Evolutionary conservation across 1,139 yeast species (phyloP).

Genomic region (Geotrichum histeridarum): DNA sequence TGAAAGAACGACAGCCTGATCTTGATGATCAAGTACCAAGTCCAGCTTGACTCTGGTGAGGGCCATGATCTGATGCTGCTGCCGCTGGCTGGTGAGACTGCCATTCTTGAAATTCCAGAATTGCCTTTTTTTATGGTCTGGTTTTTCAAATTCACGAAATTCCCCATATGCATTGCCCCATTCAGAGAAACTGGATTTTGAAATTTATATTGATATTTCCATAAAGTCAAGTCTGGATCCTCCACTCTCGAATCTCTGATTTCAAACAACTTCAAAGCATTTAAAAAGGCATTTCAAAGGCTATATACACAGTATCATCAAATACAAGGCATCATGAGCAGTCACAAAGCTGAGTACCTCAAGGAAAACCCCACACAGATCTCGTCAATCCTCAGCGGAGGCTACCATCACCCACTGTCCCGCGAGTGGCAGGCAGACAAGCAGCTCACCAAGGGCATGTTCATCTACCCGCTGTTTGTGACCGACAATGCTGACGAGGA

Average conservation of each 20-base stretch:
- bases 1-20: too few species aligned
- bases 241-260: too few species aligned
- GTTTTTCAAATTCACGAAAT: not conserved
- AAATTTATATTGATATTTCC: too few species aligned
- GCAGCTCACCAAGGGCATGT: conserved; percentile 75
- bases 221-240: too few species aligned
- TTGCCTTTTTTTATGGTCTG: not conserved
- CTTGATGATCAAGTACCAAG: too few species aligned
- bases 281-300: not conserved
- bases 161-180: too few species aligned
- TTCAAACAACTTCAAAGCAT: not conserved
- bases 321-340: not conserved
- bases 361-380: conserved; percentile 49
- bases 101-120: not conserved
- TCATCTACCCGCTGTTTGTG: conserved; percentile 86
- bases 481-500: conserved; percentile 82
- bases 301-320: not conserved
- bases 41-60: too few species aligned
- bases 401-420: conserved; percentile 83
- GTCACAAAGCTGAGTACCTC: conserved; percentile 26
- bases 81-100: not conserved
- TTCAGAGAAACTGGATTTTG: too few species aligned
- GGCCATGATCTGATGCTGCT: too few species aligned
- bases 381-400: conserved; percentile 84
- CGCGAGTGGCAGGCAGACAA: conserved; percentile 90